Percentiles rank a stretch among this genome's conserved stretches.
These are phyloP conservation scores for Pseudozyma pruni DNA, from an alignment of 1,284 basidiomycete species.

Conservation along the genomic window DNA sequence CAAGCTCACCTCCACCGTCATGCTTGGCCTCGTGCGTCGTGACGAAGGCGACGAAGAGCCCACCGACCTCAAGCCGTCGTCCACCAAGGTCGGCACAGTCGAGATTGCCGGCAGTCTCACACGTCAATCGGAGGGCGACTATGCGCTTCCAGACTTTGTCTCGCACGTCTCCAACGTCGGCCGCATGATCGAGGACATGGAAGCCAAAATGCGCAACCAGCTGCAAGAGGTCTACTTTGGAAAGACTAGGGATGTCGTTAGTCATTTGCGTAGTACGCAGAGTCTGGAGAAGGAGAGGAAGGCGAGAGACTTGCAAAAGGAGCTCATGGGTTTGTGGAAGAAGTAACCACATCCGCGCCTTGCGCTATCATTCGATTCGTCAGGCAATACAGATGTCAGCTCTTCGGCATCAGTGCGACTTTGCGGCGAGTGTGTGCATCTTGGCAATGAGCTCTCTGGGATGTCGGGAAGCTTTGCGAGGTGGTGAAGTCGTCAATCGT, in stretches of 20 bases:
- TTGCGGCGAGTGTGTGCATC: no score
- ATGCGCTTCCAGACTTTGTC: constrained; percentile 47
- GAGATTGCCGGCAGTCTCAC: constrained; percentile 95
- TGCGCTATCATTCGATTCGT: background rate
- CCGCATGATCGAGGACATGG: constrained; percentile 96
- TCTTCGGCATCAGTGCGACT: no score
- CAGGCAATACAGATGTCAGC: constrained; percentile 1
- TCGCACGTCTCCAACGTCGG: constrained; percentile 93
- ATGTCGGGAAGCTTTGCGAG: no score
- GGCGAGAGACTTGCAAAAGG: constrained; percentile 88
- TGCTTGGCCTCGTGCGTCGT: constrained; percentile 87
- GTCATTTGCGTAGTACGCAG: constrained; percentile 85
- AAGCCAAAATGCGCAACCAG: constrained; percentile 96
- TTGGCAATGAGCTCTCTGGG: no score
- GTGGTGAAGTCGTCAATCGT: no score
- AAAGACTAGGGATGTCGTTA: constrained; percentile 94
- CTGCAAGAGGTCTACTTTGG: constrained; percentile 89
- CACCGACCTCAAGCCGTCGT: constrained; percentile 20
- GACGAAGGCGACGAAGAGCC: constrained; percentile 68
- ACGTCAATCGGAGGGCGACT: constrained; percentile 79
- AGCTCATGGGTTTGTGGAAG: constrained; percentile 78
- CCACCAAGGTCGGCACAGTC: constrained; percentile 76
- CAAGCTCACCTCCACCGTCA: constrained; percentile 95
- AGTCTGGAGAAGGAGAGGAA: constrained; percentile 83
- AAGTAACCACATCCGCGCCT: constrained; percentile 15